phyloP scores from a whole-genome alignment of 2,329 filamentous ascomycete genomes.

The Colletotrichum somersetense region DNA sequence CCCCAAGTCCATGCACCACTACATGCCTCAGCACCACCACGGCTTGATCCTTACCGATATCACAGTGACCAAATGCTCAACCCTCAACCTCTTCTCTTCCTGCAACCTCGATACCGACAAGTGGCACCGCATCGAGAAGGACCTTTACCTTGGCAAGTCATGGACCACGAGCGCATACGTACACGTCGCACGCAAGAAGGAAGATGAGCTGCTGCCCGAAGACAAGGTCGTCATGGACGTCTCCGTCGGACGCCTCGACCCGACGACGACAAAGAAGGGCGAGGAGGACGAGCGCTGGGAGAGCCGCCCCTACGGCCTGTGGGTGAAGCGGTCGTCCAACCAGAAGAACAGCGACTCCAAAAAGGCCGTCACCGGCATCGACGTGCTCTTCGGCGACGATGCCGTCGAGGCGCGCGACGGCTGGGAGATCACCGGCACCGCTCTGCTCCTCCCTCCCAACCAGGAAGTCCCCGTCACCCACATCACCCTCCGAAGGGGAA shows the following conservation, averaged over 20 bases:
- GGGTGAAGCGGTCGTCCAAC: slow-evolving; percentile 82
- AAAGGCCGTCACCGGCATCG: slow-evolving; percentile 81
- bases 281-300: slow-evolving; percentile 80
- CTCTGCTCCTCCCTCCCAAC: slow-evolving; percentile 76
- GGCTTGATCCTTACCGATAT: slow-evolving; percentile 90
- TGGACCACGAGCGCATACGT: slow-evolving; percentile 85
- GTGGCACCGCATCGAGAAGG: slow-evolving; percentile 91
- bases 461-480: slow-evolving; percentile 76
- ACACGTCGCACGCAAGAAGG: slow-evolving; percentile 85
- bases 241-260: slow-evolving; percentile 79
- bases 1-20: slow-evolving; percentile 85
- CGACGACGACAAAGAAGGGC: slow-evolving; percentile 66
- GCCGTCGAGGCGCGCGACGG: slow-evolving; percentile 89
- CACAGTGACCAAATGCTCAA: slow-evolving; percentile 80
- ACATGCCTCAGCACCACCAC: slow-evolving; percentile 86
- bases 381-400: slow-evolving; percentile 90
- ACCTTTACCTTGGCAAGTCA: slow-evolving; percentile 78
- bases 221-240: slow-evolving; percentile 87
- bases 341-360: slow-evolving; percentile 81
- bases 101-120: slow-evolving; percentile 78
- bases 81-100: slow-evolving; percentile 78
- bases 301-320: slow-evolving; percentile 79
- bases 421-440: slow-evolving; percentile 83
- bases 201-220: slow-evolving; percentile 80
- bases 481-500: slow-evolving; percentile 82